Conservation (phyloP, 1,139 yeast genomes). For the Groenewaldozyma auringiensis region DNA sequence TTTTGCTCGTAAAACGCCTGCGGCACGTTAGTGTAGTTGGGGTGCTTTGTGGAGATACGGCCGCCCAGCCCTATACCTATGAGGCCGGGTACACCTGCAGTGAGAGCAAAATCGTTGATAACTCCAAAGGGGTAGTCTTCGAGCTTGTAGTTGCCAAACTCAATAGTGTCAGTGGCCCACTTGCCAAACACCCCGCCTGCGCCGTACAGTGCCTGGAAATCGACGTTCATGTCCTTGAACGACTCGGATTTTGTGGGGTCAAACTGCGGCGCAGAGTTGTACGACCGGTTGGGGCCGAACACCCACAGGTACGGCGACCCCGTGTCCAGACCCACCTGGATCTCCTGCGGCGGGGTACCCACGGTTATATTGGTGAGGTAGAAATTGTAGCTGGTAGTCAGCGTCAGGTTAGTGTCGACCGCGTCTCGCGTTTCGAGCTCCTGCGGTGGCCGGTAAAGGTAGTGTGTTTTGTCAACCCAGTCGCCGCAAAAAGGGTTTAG, state of each 20-base stretch:
- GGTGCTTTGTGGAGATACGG: slow-evolving; percentile 15
- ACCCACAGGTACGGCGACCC: slow-evolving; percentile 40
- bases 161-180: slow-evolving; percentile 55
- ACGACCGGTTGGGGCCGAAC: slow-evolving; percentile 27
- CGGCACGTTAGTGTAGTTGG: slow-evolving; percentile 55
- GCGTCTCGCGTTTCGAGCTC: background rate
- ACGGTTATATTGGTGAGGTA: slow-evolving; percentile 28
- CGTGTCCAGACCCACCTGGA: slow-evolving; percentile 33
- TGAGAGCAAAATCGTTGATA: slow-evolving; percentile 21
- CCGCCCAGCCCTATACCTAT: slow-evolving; percentile 31
- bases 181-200: slow-evolving; percentile 58
- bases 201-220: slow-evolving; percentile 47
- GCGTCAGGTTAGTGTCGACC: slow-evolving; percentile 11
- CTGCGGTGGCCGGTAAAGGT: background rate
- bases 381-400: slow-evolving; percentile 23
- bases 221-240: slow-evolving; percentile 15
- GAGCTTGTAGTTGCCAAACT: slow-evolving; percentile 32
- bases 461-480: background rate
- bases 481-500: background rate
- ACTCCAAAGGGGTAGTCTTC: slow-evolving; percentile 45
- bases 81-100: slow-evolving; percentile 31
- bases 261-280: slow-evolving; percentile 30
- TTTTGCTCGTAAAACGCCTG: slow-evolving; percentile 48
- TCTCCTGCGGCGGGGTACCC: slow-evolving; percentile 30
- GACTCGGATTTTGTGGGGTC: slow-evolving; percentile 24